Evolutionary conservation across 345 rosid species (phyloP).

Genomic region (Aquilaria sinensis): DNA sequence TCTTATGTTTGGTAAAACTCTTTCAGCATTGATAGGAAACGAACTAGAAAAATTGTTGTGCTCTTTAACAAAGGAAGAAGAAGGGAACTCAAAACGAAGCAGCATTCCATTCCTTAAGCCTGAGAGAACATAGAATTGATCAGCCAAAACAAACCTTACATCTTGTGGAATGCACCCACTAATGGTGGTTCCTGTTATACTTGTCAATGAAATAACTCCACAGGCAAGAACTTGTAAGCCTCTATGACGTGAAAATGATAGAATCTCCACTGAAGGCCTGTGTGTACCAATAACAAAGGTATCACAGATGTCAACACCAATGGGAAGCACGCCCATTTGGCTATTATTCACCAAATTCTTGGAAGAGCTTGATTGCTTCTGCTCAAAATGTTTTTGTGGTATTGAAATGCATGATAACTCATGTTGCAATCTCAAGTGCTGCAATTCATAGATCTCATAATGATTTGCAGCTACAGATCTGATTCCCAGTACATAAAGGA

Average conservation of each 20-base stretch:
- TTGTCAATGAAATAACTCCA: slow-evolving; percentile 61
- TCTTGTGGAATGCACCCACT: slow-evolving; percentile 95
- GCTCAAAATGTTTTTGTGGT: slow-evolving; percentile 56
- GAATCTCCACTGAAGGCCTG: slow-evolving; percentile 90
- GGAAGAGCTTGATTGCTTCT: slow-evolving; percentile 27
- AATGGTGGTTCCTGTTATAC: slow-evolving; percentile 59
- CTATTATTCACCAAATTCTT: slow-evolving; percentile 21
- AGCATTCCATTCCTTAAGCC: slow-evolving; percentile 99
- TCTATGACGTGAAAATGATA: slow-evolving; percentile 52
- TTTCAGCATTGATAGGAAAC: slow-evolving; percentile 26
- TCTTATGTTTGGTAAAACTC: slow-evolving; percentile 12
- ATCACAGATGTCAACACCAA: slow-evolving; percentile 53
- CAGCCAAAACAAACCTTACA: slow-evolving; percentile 86
- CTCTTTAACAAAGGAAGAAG: slow-evolving; percentile 29
- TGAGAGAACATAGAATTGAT: slow-evolving; percentile 72
- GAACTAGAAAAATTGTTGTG: slow-evolving; percentile 27
- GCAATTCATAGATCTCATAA: slow-evolving; percentile 76
- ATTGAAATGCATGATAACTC: slow-evolving; percentile 89
- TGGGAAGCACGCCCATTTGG: slow-evolving; percentile 37
- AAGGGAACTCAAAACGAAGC: slow-evolving; percentile 92
- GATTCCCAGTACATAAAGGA: slow-evolving; percentile 71
- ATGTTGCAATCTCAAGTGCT: slow-evolving; percentile 59
- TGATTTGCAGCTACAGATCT: slow-evolving; percentile 42
- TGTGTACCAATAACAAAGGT: slow-evolving; percentile 91
- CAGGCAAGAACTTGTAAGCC: slow-evolving; percentile 80